Percentiles rank a stretch among this genome's conserved stretches.
Conservation (phyloP, 1,284 basidiomycete species). For the Hortiboletus rubellus region DNA sequence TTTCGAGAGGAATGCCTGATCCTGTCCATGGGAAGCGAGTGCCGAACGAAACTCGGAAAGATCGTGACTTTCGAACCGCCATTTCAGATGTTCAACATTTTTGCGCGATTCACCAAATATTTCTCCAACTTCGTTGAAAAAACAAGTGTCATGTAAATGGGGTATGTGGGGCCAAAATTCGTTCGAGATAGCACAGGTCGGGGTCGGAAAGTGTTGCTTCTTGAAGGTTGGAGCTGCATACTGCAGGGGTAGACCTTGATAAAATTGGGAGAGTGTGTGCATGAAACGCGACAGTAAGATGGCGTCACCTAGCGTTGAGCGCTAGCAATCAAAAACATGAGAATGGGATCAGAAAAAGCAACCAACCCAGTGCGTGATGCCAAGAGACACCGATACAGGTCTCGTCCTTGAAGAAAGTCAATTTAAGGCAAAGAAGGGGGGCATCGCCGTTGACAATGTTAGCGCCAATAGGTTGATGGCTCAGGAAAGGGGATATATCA, state of each 20-base stretch:
- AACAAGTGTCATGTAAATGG: constrained; percentile 19
- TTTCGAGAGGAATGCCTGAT: constrained; percentile 15
- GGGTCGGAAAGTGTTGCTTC: constrained; percentile 21
- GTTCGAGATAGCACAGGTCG: background rate
- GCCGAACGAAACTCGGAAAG: constrained; percentile 18
- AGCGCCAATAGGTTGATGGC: constrained; percentile 9
- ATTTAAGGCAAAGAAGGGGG: constrained; percentile 32
- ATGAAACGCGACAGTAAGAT: constrained; percentile 31
- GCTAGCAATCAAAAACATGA: background rate
- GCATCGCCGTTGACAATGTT: constrained; percentile 14
- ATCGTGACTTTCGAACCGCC: constrained; percentile 18
- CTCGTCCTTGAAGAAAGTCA: constrained; percentile 25
- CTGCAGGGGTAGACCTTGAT: constrained; percentile 19
- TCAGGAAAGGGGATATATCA: constrained; percentile 24
- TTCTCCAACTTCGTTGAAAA: constrained; percentile 16
- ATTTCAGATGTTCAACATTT: constrained; percentile 19
- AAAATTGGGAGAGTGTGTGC: constrained; percentile 28
- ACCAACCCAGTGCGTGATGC: constrained; percentile 32
- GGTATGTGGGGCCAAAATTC: constrained; percentile 19
- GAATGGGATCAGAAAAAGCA: background rate
- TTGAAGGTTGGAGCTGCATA: constrained; percentile 21
- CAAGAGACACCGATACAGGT: constrained; percentile 37
- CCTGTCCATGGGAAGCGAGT: constrained; percentile 6
- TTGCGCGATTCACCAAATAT: constrained; percentile 13
- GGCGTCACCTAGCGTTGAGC: constrained; percentile 29